These are phyloP conservation scores for Tirmania nivea DNA, from an alignment of 495 filamentous ascomycete genomes.

Conservation along the genomic window DNA sequence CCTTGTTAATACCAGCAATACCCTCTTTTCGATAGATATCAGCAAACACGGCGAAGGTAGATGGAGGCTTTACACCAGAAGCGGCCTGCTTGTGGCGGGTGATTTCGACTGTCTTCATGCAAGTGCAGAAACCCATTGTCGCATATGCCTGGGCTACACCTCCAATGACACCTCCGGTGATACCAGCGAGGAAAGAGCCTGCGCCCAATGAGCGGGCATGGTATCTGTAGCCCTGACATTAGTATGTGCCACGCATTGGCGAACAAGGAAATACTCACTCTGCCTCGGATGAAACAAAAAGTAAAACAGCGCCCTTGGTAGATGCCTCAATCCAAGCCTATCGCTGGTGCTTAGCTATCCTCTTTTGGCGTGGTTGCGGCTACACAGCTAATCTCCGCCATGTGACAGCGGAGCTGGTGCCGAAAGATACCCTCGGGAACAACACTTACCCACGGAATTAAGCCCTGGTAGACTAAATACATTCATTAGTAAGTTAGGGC, in stretches of 20 bases:
- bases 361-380: too few relatives aligned
- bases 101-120: slow-evolving; percentile 99
- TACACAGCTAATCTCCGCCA: too few relatives aligned
- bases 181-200: slow-evolving; percentile 66
- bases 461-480: slow-evolving; percentile 79
- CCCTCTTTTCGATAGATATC: slow-evolving; percentile 90
- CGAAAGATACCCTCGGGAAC: slow-evolving; percentile 2
- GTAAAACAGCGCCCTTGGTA: slow-evolving; percentile 94
- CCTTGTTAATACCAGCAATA: slow-evolving; percentile 88
- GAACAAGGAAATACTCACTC: slow-evolving; percentile 27
- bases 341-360: too few relatives aligned
- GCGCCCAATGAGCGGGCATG: slow-evolving; percentile 64
- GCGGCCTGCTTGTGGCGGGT: slow-evolving; percentile 90
- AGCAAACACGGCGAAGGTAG: slow-evolving; percentile 88
- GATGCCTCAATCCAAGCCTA: slow-evolving; percentile 97
- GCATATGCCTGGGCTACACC: slow-evolving; percentile 96
- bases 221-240: slow-evolving; percentile 26
- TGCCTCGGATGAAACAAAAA: slow-evolving; percentile 96
- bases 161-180: slow-evolving; percentile 75
- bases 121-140: slow-evolving; percentile 99
- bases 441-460: slow-evolving; percentile 65
- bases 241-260: not conserved
- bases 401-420: not conserved
- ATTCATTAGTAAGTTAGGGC: slow-evolving; percentile 1
- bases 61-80: slow-evolving; percentile 54